Conservation (phyloP, 108 stramenopile genomes). For the Mediolabrus comicus region DNA sequence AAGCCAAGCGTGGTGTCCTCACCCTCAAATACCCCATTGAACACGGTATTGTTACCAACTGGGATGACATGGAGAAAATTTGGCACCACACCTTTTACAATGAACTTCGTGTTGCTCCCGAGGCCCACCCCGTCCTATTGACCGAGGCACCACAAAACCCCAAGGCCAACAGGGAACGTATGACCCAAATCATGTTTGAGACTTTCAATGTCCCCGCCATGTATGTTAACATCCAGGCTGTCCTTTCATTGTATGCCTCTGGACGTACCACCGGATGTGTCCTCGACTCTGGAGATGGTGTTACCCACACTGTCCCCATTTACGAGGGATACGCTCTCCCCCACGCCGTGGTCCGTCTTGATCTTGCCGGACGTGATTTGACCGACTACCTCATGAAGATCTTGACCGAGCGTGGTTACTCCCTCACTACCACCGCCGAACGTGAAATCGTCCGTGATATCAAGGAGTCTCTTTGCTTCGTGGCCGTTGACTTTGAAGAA, state of each 20-base stretch:
- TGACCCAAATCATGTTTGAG: constrained; percentile 99
- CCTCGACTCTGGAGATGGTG: constrained; percentile 93
- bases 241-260: constrained; percentile 93
- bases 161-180: constrained; percentile 99
- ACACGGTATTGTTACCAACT: constrained; percentile 98
- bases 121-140: constrained; percentile 98
- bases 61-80: constrained; percentile 99
- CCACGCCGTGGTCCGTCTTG: constrained; percentile 93
- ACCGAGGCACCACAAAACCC: constrained; percentile 99
- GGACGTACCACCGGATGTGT: constrained; percentile 96
- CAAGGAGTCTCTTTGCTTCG: constrained; percentile 91
- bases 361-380: constrained; percentile 93
- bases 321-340: constrained; percentile 97
- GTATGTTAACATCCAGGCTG: constrained; percentile 99
- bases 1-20: constrained; percentile 97
- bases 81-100: constrained; percentile 99
- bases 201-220: constrained; percentile 99
- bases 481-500: constrained; percentile 92
- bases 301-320: constrained; percentile 95
- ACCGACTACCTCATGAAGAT: constrained; percentile 96
- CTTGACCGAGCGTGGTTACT: constrained; percentile 92
- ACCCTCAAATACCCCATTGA: constrained; percentile 99
- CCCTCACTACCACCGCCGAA: constrained; percentile 92
- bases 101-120: constrained; percentile 93
- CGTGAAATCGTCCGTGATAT: constrained; percentile 95